Evolutionary conservation across 1,284 basidiomycete genomes (phyloP), one percentile per base, ranked within the genome.

Genomic region (Tylopilus sp.): DNA sequence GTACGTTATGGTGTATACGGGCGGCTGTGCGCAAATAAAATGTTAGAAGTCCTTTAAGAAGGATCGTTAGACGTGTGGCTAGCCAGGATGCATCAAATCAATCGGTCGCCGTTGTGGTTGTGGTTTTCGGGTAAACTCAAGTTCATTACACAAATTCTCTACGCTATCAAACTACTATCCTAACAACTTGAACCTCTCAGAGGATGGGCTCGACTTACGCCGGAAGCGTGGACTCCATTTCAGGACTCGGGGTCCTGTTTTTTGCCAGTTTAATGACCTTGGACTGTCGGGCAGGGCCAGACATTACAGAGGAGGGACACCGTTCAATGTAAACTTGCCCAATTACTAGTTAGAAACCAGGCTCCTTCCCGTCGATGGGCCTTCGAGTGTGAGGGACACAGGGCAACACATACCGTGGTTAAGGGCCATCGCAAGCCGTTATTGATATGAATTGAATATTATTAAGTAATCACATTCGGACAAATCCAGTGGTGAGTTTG

Each of bases 51-150:
- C 29, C 29, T 29, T 49, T 13, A 49, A n/a, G 47, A 49, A 18
- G 44, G 22, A 56, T 22, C 18, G 38, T 9, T n/a, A 26, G n/a
- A 64, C 56, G 55, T 26, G 52, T 51, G 41, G 39, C 39, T 22
- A 8, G 47, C 47, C 29, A 24, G 60, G 10, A 36, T 47, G 29
- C 29, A 15, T 33, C 16, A 24, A 18, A 29, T 22, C 24, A 22
- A 10, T 5, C 39, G 4, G 72, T 29, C 18, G 92, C 94, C 96
- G 70, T 97, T 97, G 55, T 95, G 89, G 70, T 97, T 97, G 55
- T 95, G 89, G 80, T 97, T 97, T 80, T 97, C 94, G 0, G 93
- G 93, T 36, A 96, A 81, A 0, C 95, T 95, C 0, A 95, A 96
- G 29, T 29, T 29, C 29, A 29, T 29, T 29, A 29, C 29, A 29